Conservation (phyloP, 129 eudicot species). For the Flaveria robusta region DNA sequence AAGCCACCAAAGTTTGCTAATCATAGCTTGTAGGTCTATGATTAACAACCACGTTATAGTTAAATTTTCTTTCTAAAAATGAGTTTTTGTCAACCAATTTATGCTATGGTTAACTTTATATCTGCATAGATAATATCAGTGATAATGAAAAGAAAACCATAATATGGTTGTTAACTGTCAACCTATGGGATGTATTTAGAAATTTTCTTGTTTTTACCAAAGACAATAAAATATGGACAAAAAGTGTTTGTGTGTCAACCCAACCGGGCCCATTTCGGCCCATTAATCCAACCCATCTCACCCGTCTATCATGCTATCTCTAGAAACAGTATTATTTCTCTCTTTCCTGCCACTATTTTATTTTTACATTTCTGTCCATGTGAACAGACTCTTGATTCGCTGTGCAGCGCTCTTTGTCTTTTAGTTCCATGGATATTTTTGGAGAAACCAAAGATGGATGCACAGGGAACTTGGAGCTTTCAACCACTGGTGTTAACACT, state of each 20-base stretch:
- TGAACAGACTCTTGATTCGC: constrained; percentile 38
- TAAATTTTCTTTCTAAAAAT: neutral
- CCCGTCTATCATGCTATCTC: neutral
- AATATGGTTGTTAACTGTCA: neutral
- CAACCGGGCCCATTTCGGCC: neutral
- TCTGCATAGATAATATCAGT: neutral
- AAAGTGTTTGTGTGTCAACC: neutral
- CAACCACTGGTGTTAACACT: constrained; percentile 68
- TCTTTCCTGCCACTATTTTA: constrained; percentile 18
- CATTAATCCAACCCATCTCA: neutral
- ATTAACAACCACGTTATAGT: neutral
- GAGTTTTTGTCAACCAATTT: neutral
- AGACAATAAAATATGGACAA: neutral
- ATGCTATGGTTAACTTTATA: neutral
- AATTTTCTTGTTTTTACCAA: neutral
- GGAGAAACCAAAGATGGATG: constrained; percentile 94
- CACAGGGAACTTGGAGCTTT: constrained; percentile 69
- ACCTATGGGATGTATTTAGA: neutral
- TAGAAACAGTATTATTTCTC: neutral
- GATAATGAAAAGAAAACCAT: neutral
- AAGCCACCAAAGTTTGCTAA: neutral
- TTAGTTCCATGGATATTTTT: constrained; percentile 88
- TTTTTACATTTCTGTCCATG: constrained; percentile 27
- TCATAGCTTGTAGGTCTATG: neutral
- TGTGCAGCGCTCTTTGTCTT: constrained; percentile 84